Evolutionary conservation across 2,329 filamentous ascomycete species (phyloP).

Genomic region (Fusarium pseudonygamai): DNA sequence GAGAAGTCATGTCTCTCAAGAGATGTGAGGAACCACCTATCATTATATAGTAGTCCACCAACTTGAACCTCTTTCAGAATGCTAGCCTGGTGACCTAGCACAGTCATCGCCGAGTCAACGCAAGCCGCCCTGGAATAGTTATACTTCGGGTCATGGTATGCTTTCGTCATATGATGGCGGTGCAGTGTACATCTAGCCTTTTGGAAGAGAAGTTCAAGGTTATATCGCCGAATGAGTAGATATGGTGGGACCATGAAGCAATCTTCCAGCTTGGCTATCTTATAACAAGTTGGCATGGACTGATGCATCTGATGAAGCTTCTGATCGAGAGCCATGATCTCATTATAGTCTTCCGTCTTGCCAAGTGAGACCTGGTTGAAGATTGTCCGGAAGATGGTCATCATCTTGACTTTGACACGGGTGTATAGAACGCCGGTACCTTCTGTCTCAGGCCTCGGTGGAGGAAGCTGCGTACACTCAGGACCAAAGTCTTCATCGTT

Average conservation of each 20-base stretch:
- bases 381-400: constrained; percentile 25
- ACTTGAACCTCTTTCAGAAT: constrained; percentile 32
- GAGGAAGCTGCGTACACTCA: constrained; percentile 10
- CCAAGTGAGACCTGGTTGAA: constrained; percentile 33
- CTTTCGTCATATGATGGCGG: constrained; percentile 28
- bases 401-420: constrained; percentile 19
- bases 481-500: constrained; percentile 25
- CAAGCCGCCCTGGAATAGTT: constrained; percentile 21
- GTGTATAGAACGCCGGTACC: constrained; percentile 18
- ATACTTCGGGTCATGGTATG: constrained; percentile 20
- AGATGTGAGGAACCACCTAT: constrained; percentile 30
- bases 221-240: constrained; percentile 26
- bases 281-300: constrained; percentile 18
- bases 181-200: constrained; percentile 29
- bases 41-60: constrained; percentile 9
- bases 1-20: constrained; percentile 31
- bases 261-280: constrained; percentile 21
- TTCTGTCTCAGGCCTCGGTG: constrained; percentile 6
- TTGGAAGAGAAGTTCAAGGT: constrained; percentile 26
- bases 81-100: constrained; percentile 8
- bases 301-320: constrained; percentile 10
- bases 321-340: constrained; percentile 30
- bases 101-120: constrained; percentile 27
- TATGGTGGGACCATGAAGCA: constrained; percentile 20
- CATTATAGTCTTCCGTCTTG: constrained; percentile 12